A percentile compares a stretch with the other conserved stretches of the same genome.
Conservation (phyloP, 2,329 filamentous ascomycete species). For the Phaeosphaeriaceae sp. region DNA sequence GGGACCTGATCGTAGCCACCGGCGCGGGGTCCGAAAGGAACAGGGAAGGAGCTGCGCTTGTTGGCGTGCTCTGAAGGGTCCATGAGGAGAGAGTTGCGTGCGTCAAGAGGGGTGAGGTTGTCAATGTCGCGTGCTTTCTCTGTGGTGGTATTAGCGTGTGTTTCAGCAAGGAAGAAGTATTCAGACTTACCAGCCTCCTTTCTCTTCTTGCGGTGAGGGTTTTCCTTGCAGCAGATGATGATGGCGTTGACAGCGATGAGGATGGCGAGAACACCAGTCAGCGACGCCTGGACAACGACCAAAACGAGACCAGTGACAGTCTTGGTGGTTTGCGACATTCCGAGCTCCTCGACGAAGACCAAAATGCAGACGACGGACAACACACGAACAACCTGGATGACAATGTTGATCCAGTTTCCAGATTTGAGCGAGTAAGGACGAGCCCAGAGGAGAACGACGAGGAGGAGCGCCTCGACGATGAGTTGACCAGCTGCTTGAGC, state of each 20-base stretch:
- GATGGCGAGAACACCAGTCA: conserved; percentile 84
- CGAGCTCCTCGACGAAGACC: conserved; percentile 92
- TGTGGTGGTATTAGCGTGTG: conserved; percentile 51
- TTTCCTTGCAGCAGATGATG: conserved; percentile 81
- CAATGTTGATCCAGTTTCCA: conserved; percentile 90
- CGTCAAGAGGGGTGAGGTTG: conserved; percentile 84
- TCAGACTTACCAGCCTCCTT: conserved; percentile 82
- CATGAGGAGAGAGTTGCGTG: conserved; percentile 84
- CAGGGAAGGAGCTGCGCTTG: conserved; percentile 47
- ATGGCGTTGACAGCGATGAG: conserved; percentile 90
- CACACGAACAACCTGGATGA: conserved; percentile 87
- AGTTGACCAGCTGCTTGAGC: conserved; percentile 81
- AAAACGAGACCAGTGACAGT: conserved; percentile 93
- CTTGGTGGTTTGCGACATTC: conserved; percentile 88
- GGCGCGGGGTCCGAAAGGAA: conserved; percentile 37
- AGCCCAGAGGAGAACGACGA: conserved; percentile 81
- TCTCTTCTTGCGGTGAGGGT: conserved; percentile 86
- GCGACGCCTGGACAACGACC: conserved; percentile 85
- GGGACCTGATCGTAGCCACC: conserved; percentile 49
- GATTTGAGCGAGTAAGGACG: conserved; percentile 88
- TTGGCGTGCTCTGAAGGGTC: conserved; percentile 59
- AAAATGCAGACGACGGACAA: conserved; percentile 89
- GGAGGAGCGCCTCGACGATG: conserved; percentile 80
- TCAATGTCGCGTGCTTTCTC: conserved; percentile 83
- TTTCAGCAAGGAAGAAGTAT: not conserved